These are phyloP conservation scores for Ehretia macrophylla DNA, from an alignment of 257 asterid species.

Conservation along the genomic window DNA sequence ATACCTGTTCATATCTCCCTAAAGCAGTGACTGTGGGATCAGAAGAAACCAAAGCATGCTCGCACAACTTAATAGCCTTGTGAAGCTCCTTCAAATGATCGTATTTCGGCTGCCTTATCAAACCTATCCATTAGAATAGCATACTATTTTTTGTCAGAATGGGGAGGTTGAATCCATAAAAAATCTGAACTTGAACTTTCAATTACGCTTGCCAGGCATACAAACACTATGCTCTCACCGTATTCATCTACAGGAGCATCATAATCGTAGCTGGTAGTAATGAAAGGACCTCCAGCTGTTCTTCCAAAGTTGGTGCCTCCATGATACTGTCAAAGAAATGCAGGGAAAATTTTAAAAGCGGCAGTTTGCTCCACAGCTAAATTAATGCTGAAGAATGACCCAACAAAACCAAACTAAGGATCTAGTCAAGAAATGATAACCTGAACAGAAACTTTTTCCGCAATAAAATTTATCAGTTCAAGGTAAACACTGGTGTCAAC, in stretches of 20 bases:
- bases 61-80: constrained; percentile 66
- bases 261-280: constrained; percentile 94
- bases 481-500: too few species aligned
- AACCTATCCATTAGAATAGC: constrained; percentile 40
- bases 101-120: constrained; percentile 83
- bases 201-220: not conserved
- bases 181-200: not conserved
- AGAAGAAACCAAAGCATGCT: constrained; percentile 60
- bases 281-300: constrained; percentile 94
- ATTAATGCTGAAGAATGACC: too few species aligned
- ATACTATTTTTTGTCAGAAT: constrained; percentile 3
- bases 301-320: constrained; percentile 98
- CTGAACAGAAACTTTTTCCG: too few species aligned
- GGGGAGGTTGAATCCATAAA: not conserved
- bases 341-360: not conserved
- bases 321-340: constrained; percentile 54
- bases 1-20: constrained; percentile 84
- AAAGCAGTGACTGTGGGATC: constrained; percentile 51
- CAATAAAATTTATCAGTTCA: too few species aligned
- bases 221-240: constrained; percentile 38
- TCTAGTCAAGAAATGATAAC: too few species aligned
- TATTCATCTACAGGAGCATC: constrained; percentile 99
- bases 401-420: too few species aligned
- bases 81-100: constrained; percentile 85
- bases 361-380: too few species aligned